Conservation (phyloP, 805 yeast species). For the Hanseniaspora opuntiae region DNA sequence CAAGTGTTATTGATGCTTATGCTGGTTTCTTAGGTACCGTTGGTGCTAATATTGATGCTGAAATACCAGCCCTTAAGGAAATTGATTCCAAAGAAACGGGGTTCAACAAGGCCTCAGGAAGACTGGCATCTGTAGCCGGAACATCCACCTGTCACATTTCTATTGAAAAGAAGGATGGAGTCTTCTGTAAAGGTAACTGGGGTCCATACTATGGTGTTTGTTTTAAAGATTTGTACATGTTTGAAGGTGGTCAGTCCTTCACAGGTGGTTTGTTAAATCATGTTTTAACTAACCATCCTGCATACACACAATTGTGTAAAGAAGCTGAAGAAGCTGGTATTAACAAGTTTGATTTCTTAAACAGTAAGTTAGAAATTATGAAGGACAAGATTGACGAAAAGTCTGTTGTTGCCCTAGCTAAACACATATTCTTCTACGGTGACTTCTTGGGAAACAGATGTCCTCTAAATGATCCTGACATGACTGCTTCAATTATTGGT, state of each 20-base stretch:
- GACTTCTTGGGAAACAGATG: slow-evolving; percentile 94
- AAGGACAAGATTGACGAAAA: slow-evolving; percentile 43
- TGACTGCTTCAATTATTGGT: slow-evolving; percentile 88
- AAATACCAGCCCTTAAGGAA: slow-evolving; percentile 38
- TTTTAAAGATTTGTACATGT: slow-evolving; percentile 84
- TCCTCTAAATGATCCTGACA: slow-evolving; percentile 89
- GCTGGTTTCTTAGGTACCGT: slow-evolving; percentile 99
- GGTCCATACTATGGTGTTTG: slow-evolving; percentile 93
- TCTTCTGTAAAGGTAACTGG: slow-evolving; percentile 95
- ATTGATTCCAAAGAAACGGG: slow-evolving; percentile 35
- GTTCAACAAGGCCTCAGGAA: slow-evolving; percentile 55
- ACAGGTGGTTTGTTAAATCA: slow-evolving; percentile 90
- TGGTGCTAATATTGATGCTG: slow-evolving; percentile 65
- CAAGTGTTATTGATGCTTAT: slow-evolving; percentile 94
- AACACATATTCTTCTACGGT: slow-evolving; percentile 82
- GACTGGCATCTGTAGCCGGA: slow-evolving; percentile 96
- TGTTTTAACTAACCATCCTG: slow-evolving; percentile 79
- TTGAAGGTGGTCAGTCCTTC: slow-evolving; percentile 98
- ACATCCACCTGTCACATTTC: slow-evolving; percentile 95
- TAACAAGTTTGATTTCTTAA: slow-evolving; percentile 72
- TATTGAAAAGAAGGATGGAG: slow-evolving; percentile 57
- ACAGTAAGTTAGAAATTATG: slow-evolving; percentile 57
- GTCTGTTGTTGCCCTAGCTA: slow-evolving; percentile 68
- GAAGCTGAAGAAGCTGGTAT: slow-evolving; percentile 54
- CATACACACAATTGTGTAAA: slow-evolving; percentile 55